A percentile compares a stretch with the other conserved stretches of the same genome.
These are phyloP conservation scores for Aspergillus caelatus DNA, from an alignment of 2,329 filamentous ascomycete species.

Conservation along the genomic window DNA sequence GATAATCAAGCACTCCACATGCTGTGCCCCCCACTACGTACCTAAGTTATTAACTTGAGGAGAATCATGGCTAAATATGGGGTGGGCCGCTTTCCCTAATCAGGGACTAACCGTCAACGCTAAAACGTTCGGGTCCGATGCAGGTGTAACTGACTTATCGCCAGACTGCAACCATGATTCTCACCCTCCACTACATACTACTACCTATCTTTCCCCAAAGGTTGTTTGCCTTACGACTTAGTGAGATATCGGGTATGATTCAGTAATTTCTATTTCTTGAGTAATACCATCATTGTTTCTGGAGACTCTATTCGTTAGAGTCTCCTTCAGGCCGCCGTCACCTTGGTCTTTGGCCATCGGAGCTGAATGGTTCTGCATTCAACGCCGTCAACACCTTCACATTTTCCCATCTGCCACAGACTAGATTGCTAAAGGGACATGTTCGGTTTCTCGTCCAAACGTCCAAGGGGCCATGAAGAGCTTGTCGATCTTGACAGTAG, in stretches of 20 bases:
- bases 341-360: not conserved
- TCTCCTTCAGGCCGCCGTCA: no score
- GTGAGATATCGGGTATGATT: not conserved
- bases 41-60: not conserved
- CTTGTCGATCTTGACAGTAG: conserved; percentile 65
- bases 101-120: not conserved
- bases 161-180: not conserved
- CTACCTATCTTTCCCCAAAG: not conserved
- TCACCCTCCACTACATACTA: not conserved
- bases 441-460: conserved; percentile 28
- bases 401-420: conserved; percentile 43
- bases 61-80: not conserved
- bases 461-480: conserved; percentile 50
- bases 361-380: not conserved
- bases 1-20: conserved; percentile 2
- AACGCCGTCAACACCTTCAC: not conserved
- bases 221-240: conserved; percentile 53
- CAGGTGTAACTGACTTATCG: not conserved
- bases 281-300: not conserved
- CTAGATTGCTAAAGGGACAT: conserved; percentile 50
- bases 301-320: not conserved
- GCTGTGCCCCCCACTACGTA: not conserved
- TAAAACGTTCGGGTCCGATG: not conserved
- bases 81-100: not conserved
- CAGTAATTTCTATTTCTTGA: not conserved